Evolutionary conservation across 2,329 filamentous ascomycete species (phyloP), one percentile per base, ranked within the genome.

Genomic region (Sphaerostilbella broomeana): DNA sequence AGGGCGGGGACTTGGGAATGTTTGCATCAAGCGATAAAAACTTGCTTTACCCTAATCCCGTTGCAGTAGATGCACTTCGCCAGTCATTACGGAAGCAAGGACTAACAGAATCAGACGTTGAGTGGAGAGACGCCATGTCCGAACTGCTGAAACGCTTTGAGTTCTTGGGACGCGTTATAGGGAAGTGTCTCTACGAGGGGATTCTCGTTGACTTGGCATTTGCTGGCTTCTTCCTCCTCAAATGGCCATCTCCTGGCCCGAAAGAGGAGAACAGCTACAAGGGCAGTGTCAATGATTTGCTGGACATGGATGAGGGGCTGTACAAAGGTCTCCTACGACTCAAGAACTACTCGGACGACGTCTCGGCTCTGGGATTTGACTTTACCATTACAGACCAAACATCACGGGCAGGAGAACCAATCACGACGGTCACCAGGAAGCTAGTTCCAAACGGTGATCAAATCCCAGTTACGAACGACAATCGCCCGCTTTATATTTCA

Each of bases 131-230:
- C 0, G 61, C 66, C 2, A 67, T 87, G 34, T 59, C 64, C 4
- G 72, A 79, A 19, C 61, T 92, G 12, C 67, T 92, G 5, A 76
- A 75, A 46, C 77, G 81, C 11, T 97, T 87, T 56, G 89, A 97
- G 55, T 98, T 98, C 50, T 69, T 97, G 0, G 92, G 92, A 1
- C 83, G 92, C 4, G 77, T 98, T 19, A 81, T 98, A 18, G 92
- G 92, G 9, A 98, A 98, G 59, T 98, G 92, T 62, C 70, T 98
- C 54, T 98, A 98, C 56, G 92, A 98, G 64, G 89, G 89, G 1
- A 97, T 98, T 30, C 72, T 98, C 3, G 81, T 97, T 32, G 89
- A 98, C 60, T 81, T 95, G 44, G 79, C 79, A 35, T 98, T 98
- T 67, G 89, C 90, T 1, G 82, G 86, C 0, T 98, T 98, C 67